Conservation (phyloP, 805 yeast genomes). For the Henningerozyma blattae region DNA sequence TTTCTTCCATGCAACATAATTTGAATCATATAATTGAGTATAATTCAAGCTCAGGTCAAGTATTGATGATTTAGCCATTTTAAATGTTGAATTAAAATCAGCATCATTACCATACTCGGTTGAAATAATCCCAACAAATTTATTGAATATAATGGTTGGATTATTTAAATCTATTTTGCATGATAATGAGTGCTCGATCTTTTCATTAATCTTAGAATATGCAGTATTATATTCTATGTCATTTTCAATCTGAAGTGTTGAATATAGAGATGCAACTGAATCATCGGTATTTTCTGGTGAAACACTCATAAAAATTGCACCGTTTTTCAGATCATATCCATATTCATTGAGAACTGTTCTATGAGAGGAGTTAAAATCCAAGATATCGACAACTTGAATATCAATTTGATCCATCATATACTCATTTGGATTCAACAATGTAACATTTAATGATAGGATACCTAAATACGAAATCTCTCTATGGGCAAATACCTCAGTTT, state of each 20-base stretch:
- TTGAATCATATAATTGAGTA: conserved; percentile 27
- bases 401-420: no score
- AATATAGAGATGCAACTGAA: conserved; percentile 47
- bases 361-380: conserved; percentile 49
- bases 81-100: conserved; percentile 14
- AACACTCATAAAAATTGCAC: conserved; percentile 51
- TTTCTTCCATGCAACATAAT: conserved; percentile 42
- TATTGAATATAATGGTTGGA: conserved; percentile 27
- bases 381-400: conserved; percentile 31
- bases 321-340: conserved; percentile 20
- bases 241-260: conserved; percentile 22
- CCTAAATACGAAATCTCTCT: conserved; percentile 46
- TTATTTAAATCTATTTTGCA: conserved; percentile 11
- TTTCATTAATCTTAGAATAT: not conserved
- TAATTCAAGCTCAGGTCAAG: conserved; percentile 16
- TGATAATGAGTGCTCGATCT: not conserved
- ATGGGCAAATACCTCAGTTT: conserved; percentile 48
- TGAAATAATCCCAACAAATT: conserved; percentile 56
- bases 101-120: conserved; percentile 33
- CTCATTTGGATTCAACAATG: conserved; percentile 18
- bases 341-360: conserved; percentile 37
- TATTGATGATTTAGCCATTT: conserved; percentile 31
- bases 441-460: conserved; percentile 34
- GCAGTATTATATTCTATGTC: not conserved
- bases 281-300: conserved; percentile 50